Evolutionary conservation across 2,329 filamentous ascomycete species (phyloP).

Genomic region (Monilinia fructicola): DNA sequence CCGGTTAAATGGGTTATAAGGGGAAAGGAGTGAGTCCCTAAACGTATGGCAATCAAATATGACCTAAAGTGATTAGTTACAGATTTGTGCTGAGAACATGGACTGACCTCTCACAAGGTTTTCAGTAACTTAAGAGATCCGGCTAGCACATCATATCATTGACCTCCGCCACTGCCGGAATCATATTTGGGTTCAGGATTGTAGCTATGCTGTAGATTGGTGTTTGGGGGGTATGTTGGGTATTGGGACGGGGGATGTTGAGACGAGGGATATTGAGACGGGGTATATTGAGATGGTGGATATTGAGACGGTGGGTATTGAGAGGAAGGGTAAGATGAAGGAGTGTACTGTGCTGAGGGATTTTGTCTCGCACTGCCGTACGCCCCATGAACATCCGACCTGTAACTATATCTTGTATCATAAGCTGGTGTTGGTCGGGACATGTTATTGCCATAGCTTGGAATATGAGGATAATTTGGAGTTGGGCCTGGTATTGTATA

Average conservation of each 20-base stretch:
- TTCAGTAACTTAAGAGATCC: neutral
- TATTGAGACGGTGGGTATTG: neutral
- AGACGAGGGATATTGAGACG: neutral
- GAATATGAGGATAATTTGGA: neutral
- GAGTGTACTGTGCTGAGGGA: neutral
- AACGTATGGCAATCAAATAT: neutral
- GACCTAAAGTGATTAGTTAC: neutral
- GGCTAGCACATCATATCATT: neutral
- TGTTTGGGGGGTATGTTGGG: neutral
- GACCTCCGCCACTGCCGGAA: neutral
- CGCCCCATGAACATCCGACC: neutral
- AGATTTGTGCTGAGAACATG: neutral
- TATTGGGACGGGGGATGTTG: neutral
- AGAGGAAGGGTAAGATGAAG: neutral
- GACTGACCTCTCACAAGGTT: neutral
- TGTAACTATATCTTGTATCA: neutral
- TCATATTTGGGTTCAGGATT: neutral
- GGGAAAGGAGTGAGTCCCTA: constrained; percentile 12
- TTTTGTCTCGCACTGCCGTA: neutral
- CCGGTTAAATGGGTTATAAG: neutral
- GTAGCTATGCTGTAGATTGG: neutral
- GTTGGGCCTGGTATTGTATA: neutral
- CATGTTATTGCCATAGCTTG: neutral
- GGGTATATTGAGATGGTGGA: neutral
- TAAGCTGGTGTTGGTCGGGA: neutral